Conservation (phyloP, 164 flowering plant genomes). For the Tinospora cordifolia region DNA sequence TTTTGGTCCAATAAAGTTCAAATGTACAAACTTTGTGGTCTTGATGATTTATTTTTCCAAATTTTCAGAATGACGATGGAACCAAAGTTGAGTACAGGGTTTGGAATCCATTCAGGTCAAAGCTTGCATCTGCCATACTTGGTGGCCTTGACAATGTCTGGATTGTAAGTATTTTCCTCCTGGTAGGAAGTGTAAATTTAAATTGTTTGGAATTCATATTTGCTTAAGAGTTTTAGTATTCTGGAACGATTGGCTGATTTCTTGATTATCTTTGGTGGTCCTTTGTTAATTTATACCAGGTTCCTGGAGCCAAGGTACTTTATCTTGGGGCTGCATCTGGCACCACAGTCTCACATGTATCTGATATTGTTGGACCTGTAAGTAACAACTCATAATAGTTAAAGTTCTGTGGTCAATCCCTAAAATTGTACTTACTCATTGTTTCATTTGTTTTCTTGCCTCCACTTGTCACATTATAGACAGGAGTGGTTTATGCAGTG, state of each 20-base stretch:
- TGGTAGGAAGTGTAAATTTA: neutral
- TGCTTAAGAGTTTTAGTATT: neutral
- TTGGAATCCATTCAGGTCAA: conserved; percentile 96
- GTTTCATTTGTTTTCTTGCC: neutral
- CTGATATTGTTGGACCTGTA: conserved; percentile 97
- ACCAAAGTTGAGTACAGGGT: conserved; percentile 82
- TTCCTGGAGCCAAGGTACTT: conserved; percentile 79
- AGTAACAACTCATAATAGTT: conserved; percentile 19
- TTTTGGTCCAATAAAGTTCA: neutral
- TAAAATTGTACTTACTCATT: neutral
- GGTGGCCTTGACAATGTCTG: conserved; percentile 85
- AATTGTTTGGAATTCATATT: neutral
- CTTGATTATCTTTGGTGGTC: neutral
- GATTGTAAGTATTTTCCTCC: conserved; percentile 53
- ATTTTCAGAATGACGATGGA: conserved; percentile 74
- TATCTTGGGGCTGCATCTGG: conserved; percentile 99
- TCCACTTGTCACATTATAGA: conserved; percentile 27
- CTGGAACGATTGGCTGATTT: no score
- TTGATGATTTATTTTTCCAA: neutral
- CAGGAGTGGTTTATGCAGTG: conserved; percentile 84
- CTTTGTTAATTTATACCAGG: conserved; percentile 24
- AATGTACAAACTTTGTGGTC: neutral
- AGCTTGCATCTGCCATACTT: conserved; percentile 86
- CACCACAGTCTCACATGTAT: conserved; percentile 94
- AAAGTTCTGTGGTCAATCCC: neutral